Evolutionary conservation across 2,329 filamentous ascomycete species (phyloP), one percentile per base, ranked within the genome.

Genomic region (Albophoma yamanashiensis): DNA sequence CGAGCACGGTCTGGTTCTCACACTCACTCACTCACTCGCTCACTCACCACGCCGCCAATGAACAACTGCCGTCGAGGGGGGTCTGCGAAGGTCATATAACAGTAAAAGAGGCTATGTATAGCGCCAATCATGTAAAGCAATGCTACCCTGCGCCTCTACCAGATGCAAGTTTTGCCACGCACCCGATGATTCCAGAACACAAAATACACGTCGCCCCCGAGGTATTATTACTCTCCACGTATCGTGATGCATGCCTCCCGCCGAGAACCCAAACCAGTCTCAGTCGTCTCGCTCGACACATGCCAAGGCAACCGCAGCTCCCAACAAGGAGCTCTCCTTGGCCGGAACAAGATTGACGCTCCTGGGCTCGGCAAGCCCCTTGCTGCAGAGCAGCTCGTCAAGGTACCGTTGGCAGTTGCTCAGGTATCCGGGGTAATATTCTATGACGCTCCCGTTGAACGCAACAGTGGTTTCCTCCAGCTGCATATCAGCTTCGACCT

Each of bases 381-480:
- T 67, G 56, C 63, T 65, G 34, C 66, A 64, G 66, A 85, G 79
- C 11, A 92, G 75, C 45, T 78, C 75, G 66, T 91, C 78, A 55
- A 92, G 74, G 65, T 85, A 85, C 7, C 69, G 69, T 70, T 92
- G 89, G 67, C 86, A 87, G 50, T 75, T 78, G 39, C 72, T 73
- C 27, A 82, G 76, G 71, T 91, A 93, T 9, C 78, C 76, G 0
- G 89, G 89, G 68, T 92, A 93, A 66, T 87, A 86, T 73, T 92
- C 89, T 58, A 92, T 86, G 57, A 93, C 88, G 36, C 86, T 89
- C 53, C 89, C 89, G 68, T 91, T 92, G 73, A 88, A 92, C 4
- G 88, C 88, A n/a, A 93, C 83, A 2, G 82, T 79, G 3, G 83
- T 85, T 60, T 75, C 74, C 40, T 70, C 68, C 9, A 80, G 69